Evolutionary conservation across 2,329 filamentous ascomycete genomes (phyloP).

Genomic region (Onygenales sp.): DNA sequence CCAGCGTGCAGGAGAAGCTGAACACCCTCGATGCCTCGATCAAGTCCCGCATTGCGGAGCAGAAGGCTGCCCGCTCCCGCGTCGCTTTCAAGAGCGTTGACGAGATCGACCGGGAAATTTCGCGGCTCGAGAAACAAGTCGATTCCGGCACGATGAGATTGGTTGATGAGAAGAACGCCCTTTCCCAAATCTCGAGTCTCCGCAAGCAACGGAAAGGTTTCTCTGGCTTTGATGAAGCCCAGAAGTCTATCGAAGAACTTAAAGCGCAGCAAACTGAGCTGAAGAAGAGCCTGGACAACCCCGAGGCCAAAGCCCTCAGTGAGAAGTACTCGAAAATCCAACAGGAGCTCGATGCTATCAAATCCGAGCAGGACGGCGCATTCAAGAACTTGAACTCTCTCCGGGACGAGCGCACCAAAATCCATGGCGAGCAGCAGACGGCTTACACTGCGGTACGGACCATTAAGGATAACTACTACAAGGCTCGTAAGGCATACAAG

Average conservation of each 20-base stretch:
- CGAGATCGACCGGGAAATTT: constrained; percentile 78
- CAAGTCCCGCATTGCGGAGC: constrained; percentile 73
- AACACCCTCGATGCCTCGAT: constrained; percentile 85
- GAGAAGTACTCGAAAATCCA: constrained; percentile 80
- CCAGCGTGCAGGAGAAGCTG: constrained; percentile 75
- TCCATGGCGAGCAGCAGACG: constrained; percentile 76
- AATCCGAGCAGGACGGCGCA: constrained; percentile 81
- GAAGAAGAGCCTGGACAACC: constrained; percentile 82
- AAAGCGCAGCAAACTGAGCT: constrained; percentile 82
- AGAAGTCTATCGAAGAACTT: constrained; percentile 82
- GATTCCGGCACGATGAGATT: constrained; percentile 86
- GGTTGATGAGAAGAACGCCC: constrained; percentile 92
- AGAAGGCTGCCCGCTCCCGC: constrained; percentile 74
- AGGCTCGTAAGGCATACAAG: constrained; percentile 69
- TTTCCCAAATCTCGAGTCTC: constrained; percentile 70
- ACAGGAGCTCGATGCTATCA: constrained; percentile 79
- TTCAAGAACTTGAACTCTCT: constrained; percentile 81
- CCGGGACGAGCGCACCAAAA: constrained; percentile 74
- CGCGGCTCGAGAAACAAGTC: constrained; percentile 71
- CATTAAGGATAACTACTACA: constrained; percentile 82
- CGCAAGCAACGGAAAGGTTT: constrained; percentile 91
- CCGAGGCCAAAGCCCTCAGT: constrained; percentile 77
- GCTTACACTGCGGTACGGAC: constrained; percentile 75
- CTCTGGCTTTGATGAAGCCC: constrained; percentile 67
- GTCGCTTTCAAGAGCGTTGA: constrained; percentile 78